Percentiles rank a stretch among this genome's conserved stretches.
phyloP scores from a whole-genome alignment of 768 basidiomycete genomes.

The Podaxis carcinomalis region DNA sequence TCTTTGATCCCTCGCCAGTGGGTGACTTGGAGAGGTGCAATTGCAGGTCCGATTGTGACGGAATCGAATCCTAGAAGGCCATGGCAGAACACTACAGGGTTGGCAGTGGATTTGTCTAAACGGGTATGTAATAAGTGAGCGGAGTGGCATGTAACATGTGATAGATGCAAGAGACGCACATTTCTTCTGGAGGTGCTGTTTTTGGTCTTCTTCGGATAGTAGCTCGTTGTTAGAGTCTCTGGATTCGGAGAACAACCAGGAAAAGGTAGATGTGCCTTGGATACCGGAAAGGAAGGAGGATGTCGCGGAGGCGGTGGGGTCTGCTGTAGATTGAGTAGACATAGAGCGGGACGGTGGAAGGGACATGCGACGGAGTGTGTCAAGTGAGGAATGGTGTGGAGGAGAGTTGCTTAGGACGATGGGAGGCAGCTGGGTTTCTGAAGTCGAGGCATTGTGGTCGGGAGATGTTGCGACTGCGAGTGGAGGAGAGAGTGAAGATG shows the following conservation, averaged over 20 bases:
- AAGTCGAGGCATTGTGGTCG: slow-evolving; percentile 5
- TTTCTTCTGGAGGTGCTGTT: slow-evolving; percentile 47
- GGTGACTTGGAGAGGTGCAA: slow-evolving; percentile 78
- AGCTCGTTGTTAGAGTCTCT: slow-evolving; percentile 37
- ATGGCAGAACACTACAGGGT: slow-evolving; percentile 94
- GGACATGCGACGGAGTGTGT: slow-evolving; percentile 40
- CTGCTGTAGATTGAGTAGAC: neutral
- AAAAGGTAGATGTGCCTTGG: slow-evolving; percentile 17
- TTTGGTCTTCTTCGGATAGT: slow-evolving; percentile 46
- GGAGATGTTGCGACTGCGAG: slow-evolving; percentile 16
- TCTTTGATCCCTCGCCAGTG: slow-evolving; percentile 98
- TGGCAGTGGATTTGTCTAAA: slow-evolving; percentile 70
- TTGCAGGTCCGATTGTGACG: slow-evolving; percentile 71
- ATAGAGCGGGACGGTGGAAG: neutral
- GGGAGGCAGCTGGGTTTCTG: slow-evolving; percentile 23
- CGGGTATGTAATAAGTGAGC: slow-evolving; percentile 6
- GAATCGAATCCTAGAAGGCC: slow-evolving; percentile 89
- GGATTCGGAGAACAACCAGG: slow-evolving; percentile 50
- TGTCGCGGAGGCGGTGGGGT: slow-evolving; percentile 4
- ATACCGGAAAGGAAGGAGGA: slow-evolving; percentile 4
- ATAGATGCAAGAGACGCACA: slow-evolving; percentile 38
- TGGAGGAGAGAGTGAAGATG: slow-evolving; percentile 49
- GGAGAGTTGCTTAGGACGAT: slow-evolving; percentile 36
- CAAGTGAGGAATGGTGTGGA: slow-evolving; percentile 48
- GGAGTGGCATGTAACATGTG: neutral